Conservation (phyloP, 805 yeast species). For the Lipomyces lipofer region DNA sequence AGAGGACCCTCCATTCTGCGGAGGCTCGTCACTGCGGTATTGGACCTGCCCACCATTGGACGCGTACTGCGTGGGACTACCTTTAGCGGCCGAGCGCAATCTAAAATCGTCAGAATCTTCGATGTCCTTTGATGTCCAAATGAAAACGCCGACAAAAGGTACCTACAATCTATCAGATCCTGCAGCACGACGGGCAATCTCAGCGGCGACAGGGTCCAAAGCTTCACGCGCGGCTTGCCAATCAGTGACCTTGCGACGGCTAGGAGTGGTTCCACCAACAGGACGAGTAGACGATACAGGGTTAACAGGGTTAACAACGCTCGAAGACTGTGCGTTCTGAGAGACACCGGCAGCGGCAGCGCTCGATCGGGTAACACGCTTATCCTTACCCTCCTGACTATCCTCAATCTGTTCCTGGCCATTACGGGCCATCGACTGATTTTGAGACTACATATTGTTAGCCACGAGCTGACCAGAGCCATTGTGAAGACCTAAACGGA, state of each 20-base stretch:
- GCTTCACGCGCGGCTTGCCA: conserved; percentile 30
- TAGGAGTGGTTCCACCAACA: conserved; percentile 12
- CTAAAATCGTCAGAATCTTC: not conserved
- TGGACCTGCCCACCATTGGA: conserved; percentile 9
- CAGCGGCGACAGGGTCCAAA: conserved; percentile 17
- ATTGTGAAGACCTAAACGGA: too few species aligned
- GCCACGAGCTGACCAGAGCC: not conserved
- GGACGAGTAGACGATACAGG: not conserved
- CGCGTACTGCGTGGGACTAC: conserved; percentile 4
- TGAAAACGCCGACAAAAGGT: too few species aligned
- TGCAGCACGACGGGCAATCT: conserved; percentile 23
- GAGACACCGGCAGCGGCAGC: conserved; percentile 12
- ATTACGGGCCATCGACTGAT: not conserved
- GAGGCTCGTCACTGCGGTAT: conserved; percentile 16
- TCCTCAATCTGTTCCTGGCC: conserved; percentile 10
- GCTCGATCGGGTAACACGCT: conserved; percentile 9
- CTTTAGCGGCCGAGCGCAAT: not conserved
- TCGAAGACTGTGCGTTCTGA: not conserved
- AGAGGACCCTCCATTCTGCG: conserved; percentile 10
- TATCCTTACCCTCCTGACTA: conserved; percentile 5
- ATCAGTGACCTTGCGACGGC: conserved; percentile 30
- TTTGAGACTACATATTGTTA: not conserved
- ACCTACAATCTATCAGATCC: conserved; percentile 23
- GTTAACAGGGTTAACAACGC: not conserved
- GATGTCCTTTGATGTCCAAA: too few species aligned